Conservation (phyloP, 306 rosid species). For the Vachellia pachyceras region DNA sequence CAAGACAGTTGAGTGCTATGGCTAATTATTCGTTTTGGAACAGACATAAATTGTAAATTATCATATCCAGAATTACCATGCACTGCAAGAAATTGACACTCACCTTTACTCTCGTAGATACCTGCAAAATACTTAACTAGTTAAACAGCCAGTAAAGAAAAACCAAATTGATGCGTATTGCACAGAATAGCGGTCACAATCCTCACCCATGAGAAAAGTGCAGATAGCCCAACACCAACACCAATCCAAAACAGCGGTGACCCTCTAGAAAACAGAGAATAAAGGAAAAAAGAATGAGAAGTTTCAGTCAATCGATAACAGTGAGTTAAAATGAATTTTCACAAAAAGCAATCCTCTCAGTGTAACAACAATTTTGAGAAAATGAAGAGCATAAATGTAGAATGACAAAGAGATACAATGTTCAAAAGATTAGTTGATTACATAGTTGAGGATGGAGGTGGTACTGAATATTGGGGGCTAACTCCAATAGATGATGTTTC, state of each 20-base stretch:
- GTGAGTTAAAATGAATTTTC: background rate
- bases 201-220: slow-evolving; percentile 90
- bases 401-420: slow-evolving; percentile 21
- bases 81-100: slow-evolving; percentile 48
- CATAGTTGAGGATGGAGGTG: slow-evolving; percentile 78
- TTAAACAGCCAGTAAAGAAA: slow-evolving; percentile 45
- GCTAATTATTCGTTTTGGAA: background rate
- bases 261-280: slow-evolving; percentile 62
- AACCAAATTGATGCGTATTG: slow-evolving; percentile 5
- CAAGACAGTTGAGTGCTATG: background rate
- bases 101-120: slow-evolving; percentile 81
- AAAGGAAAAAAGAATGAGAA: slow-evolving; percentile 30
- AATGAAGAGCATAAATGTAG: slow-evolving; percentile 4
- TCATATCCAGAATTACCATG: slow-evolving; percentile 29
- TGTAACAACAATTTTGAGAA: slow-evolving; percentile 15
- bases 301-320: background rate
- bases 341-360: background rate
- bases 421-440: slow-evolving; percentile 41
- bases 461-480: slow-evolving; percentile 65
- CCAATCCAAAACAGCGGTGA: slow-evolving; percentile 97
- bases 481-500: slow-evolving; percentile 79
- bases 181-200: slow-evolving; percentile 26
- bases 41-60: slow-evolving; percentile 14
- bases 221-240: slow-evolving; percentile 95
- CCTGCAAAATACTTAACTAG: slow-evolving; percentile 63